phyloP scores from a whole-genome alignment of 1,284 basidiomycete species.

The Cryptococcus deneoformans region DNA sequence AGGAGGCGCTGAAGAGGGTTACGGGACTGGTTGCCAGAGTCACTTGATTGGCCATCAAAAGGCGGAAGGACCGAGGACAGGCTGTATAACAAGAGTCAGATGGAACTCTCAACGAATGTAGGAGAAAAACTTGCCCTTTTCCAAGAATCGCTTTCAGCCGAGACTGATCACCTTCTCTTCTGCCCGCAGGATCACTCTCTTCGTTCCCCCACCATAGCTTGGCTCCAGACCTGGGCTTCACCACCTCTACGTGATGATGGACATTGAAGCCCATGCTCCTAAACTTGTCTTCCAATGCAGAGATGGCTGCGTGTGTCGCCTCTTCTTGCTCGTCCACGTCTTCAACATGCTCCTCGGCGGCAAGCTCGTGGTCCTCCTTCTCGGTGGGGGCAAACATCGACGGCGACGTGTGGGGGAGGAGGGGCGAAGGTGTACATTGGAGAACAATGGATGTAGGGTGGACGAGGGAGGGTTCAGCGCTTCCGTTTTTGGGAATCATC shows the following conservation, averaged over 20 bases:
- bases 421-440: constrained; percentile 71
- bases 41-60: constrained; percentile 8
- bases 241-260: constrained; percentile 14
- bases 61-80: constrained; percentile 15
- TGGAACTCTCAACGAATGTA: constrained; percentile 9
- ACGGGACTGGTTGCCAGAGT: not conserved
- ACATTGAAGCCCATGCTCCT: constrained; percentile 18
- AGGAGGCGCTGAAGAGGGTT: constrained; percentile 11
- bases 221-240: constrained; percentile 17
- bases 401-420: constrained; percentile 49
- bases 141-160: constrained; percentile 24
- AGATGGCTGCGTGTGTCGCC: constrained; percentile 7
- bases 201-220: constrained; percentile 39
- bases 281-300: constrained; percentile 17
- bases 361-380: not conserved
- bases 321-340: constrained; percentile 5
- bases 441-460: constrained; percentile 73
- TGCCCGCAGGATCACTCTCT: constrained; percentile 30
- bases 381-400: not conserved
- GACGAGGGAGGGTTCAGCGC: constrained; percentile 1
- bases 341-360: constrained; percentile 1
- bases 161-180: constrained; percentile 24
- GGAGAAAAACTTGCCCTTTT: constrained; percentile 7
- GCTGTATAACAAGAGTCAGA: constrained; percentile 5
- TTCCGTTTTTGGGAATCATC: constrained; percentile 51